A percentile compares a stretch with the other conserved stretches of the same genome.
Evolutionary conservation across 345 rosid species (phyloP).

Genomic region (Kandelia obovata): DNA sequence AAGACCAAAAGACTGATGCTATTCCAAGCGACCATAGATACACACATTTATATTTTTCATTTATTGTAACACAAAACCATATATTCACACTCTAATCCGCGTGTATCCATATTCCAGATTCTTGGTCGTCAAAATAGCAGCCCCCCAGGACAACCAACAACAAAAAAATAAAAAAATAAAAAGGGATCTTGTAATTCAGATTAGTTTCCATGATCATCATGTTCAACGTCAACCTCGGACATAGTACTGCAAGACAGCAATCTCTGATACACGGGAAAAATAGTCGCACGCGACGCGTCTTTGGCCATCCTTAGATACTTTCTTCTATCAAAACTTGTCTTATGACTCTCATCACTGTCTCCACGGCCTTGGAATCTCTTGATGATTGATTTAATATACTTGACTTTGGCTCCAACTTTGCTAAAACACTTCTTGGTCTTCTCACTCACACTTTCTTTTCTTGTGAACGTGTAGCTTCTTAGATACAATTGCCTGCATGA

Average conservation of each 20-base stretch:
- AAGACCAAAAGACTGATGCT: too few relatives aligned
- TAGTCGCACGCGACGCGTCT: neutral
- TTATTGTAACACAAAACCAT: too few relatives aligned
- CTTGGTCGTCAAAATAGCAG: too few relatives aligned
- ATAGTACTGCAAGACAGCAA: neutral
- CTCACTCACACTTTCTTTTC: constrained; percentile 29
- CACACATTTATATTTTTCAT: too few relatives aligned
- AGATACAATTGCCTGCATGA: constrained; percentile 51
- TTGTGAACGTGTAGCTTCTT: constrained; percentile 47
- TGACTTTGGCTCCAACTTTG: constrained; percentile 19
- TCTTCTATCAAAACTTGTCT: neutral
- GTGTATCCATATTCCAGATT: too few relatives aligned
- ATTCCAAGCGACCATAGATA: too few relatives aligned
- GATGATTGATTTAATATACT: neutral
- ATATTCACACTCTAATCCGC: too few relatives aligned
- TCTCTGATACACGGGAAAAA: neutral
- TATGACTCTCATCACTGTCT: neutral
- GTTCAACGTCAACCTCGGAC: neutral
- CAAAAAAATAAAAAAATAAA: neutral
- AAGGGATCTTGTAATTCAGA: neutral
- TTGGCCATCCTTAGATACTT: neutral
- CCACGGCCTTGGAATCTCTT: neutral
- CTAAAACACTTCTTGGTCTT: constrained; percentile 34
- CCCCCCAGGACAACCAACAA: too few relatives aligned
- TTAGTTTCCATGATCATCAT: neutral